Conservation (phyloP, 1,284 basidiomycete species). For the Mycosarcoma maydis region DNA sequence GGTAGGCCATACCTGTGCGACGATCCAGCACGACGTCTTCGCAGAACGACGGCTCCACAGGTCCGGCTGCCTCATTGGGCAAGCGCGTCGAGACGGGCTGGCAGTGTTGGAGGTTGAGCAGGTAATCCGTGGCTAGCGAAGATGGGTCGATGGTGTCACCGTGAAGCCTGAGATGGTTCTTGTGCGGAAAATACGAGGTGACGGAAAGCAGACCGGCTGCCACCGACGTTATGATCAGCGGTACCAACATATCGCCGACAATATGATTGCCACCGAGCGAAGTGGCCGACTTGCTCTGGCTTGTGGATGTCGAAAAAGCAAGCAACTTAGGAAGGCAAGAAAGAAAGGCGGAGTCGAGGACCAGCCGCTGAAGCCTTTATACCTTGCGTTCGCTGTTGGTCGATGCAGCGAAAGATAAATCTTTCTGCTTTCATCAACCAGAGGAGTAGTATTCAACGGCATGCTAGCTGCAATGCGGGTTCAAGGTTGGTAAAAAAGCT, state of each 20-base stretch:
- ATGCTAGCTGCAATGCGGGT: too few relatives aligned
- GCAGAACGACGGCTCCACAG: slow-evolving; percentile 48
- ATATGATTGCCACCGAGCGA: not conserved
- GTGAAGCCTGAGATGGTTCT: slow-evolving; percentile 40
- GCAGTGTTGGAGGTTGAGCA: slow-evolving; percentile 41
- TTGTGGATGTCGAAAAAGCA: slow-evolving; percentile 1
- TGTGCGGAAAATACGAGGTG: slow-evolving; percentile 41
- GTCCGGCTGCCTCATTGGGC: slow-evolving; percentile 32
- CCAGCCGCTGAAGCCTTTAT: too few relatives aligned
- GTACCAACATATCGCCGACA: slow-evolving; percentile 16
- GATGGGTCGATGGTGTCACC: slow-evolving; percentile 13
- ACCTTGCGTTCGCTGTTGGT: too few relatives aligned
- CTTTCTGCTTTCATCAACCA: too few relatives aligned
- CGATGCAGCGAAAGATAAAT: too few relatives aligned
- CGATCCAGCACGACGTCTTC: slow-evolving; percentile 51
- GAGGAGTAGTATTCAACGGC: too few relatives aligned
- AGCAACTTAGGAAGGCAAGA: slow-evolving; percentile 8
- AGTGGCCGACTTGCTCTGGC: not conserved
- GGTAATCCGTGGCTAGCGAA: not conserved
- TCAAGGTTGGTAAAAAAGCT: too few relatives aligned
- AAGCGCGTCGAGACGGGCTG: slow-evolving; percentile 19
- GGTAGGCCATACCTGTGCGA: slow-evolving; percentile 45
- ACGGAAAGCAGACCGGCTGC: slow-evolving; percentile 36
- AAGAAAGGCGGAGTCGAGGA: not conserved
- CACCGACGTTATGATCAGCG: slow-evolving; percentile 34